Conservation (phyloP, 1,284 basidiomycete species). For the Lentinula novae-zelandiae region DNA sequence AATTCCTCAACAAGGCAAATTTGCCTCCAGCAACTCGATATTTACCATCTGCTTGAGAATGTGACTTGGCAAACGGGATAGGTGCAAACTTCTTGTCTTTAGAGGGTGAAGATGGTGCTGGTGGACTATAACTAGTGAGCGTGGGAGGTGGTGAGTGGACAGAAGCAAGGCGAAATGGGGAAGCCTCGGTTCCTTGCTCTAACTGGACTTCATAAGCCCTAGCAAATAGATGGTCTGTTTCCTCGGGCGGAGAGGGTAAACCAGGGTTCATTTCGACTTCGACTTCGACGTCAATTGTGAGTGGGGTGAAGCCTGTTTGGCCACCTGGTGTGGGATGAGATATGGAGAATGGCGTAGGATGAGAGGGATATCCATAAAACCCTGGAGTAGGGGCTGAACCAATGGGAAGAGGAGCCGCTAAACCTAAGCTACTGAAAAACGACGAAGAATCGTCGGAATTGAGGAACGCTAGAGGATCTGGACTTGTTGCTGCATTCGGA, state of each 20-base stretch:
- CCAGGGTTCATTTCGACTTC: constrained; percentile 1
- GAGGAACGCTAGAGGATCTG: constrained; percentile 1
- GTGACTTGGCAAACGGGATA: constrained; percentile 62
- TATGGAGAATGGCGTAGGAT: not conserved
- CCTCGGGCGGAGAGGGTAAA: constrained; percentile 1
- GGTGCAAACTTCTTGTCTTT: constrained; percentile 39
- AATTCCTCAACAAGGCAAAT: constrained; percentile 5
- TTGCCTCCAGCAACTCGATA: constrained; percentile 40
- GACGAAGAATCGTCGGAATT: not conserved
- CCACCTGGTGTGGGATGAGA: constrained; percentile 7
- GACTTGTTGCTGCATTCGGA: not conserved
- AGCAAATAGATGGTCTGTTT: not conserved
- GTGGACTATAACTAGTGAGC: not conserved
- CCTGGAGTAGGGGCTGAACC: not conserved
- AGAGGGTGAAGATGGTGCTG: not conserved
- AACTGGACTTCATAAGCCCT: not conserved
- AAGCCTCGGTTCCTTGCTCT: not conserved
- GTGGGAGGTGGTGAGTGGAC: not conserved
- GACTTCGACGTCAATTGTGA: constrained; percentile 1
- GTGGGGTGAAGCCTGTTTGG: not conserved
- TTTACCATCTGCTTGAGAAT: constrained; percentile 62
- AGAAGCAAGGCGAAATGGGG: not conserved
- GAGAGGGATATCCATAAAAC: not conserved
- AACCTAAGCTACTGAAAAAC: not conserved
- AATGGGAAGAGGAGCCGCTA: not conserved